These are phyloP conservation scores for Rubia balearica DNA, from an alignment of 305 asterid species.

Conservation along the genomic window DNA sequence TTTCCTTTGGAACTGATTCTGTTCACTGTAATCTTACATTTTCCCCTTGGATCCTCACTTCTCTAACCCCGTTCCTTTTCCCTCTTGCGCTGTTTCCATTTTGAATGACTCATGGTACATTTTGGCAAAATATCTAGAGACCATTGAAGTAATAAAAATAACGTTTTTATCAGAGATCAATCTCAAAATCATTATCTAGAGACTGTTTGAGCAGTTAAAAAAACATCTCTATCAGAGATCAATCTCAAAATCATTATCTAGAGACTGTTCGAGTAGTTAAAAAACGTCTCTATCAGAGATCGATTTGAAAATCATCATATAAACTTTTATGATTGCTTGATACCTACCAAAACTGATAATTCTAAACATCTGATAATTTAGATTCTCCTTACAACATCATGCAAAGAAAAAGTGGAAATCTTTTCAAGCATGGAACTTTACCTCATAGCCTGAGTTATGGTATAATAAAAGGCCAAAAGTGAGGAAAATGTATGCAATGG, in stretches of 20 bases:
- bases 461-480: background rate
- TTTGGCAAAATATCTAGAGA: background rate
- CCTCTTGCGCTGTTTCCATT: conserved; percentile 1
- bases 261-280: background rate
- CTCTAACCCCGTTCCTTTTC: background rate
- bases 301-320: background rate
- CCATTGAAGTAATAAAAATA: background rate
- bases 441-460: background rate
- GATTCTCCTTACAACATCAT: background rate
- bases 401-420: background rate
- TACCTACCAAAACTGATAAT: background rate
- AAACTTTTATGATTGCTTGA: background rate
- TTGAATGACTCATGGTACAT: background rate
- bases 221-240: background rate
- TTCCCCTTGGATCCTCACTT: background rate
- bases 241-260: background rate
- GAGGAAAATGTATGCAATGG: background rate
- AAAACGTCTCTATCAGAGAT: background rate
- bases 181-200: background rate
- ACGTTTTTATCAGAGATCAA: background rate
- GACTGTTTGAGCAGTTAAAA: background rate
- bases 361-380: background rate
- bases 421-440: background rate
- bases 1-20: background rate
- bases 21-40: background rate